These are phyloP conservation scores for Thoreauomyces humboldtii DNA, from an alignment of 192 early-diverging fungal species.

Conservation along the genomic window DNA sequence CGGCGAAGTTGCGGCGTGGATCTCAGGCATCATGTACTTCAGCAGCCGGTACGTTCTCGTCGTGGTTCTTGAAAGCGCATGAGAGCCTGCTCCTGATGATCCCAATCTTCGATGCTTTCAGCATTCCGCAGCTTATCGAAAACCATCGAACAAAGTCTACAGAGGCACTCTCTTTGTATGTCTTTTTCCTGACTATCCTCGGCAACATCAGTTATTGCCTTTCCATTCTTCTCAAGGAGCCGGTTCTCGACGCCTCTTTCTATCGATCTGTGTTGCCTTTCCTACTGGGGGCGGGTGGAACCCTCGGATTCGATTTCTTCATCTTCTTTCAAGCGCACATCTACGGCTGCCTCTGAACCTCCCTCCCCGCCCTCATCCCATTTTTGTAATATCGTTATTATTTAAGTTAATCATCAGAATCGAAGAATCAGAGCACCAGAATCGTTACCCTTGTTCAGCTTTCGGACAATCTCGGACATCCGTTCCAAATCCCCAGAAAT, in stretches of 20 bases:
- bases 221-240: slow-evolving; percentile 32
- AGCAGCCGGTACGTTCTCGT: slow-evolving; percentile 21
- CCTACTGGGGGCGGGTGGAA: slow-evolving; percentile 40
- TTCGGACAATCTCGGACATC: no score
- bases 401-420: no score
- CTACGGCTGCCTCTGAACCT: no score
- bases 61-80: not conserved
- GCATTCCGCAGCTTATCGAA: slow-evolving; percentile 44
- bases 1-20: slow-evolving; percentile 41
- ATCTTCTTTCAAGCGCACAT: slow-evolving; percentile 34
- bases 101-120: no score
- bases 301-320: slow-evolving; percentile 33
- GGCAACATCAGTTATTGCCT: slow-evolving; percentile 45
- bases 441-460: no score
- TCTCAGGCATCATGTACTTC: slow-evolving; percentile 38
- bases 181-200: slow-evolving; percentile 40
- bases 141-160: slow-evolving; percentile 36
- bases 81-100: no score
- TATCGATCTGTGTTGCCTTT: slow-evolving; percentile 36
- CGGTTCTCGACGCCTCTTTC: slow-evolving; percentile 23
- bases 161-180: slow-evolving; percentile 34
- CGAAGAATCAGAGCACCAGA: no score
- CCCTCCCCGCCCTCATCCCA: no score
- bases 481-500: no score
- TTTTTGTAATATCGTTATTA: no score